A percentile compares a stretch with the other conserved stretches of the same genome.
Conservation (phyloP, 23 red algal species). For the Gracilariopsis chorda region DNA sequence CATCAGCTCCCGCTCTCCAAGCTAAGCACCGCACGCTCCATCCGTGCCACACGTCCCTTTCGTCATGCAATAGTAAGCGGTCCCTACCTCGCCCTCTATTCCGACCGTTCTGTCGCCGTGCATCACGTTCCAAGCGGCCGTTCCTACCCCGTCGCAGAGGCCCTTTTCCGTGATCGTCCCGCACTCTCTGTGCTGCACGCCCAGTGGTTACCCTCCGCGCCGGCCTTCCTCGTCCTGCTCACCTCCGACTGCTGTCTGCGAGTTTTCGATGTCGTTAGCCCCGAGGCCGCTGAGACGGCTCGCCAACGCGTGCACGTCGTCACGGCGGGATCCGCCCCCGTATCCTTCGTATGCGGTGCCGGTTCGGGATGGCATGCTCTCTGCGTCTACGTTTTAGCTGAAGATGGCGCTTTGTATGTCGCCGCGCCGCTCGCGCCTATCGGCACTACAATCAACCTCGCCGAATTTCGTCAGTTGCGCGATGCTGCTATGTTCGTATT, state of each 20-base stretch:
- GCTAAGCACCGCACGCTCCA: background rate
- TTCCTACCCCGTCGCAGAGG: background rate
- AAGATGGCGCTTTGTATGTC: slow-evolving; percentile 50
- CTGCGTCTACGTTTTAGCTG: slow-evolving; percentile 35
- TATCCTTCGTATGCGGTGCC: slow-evolving; percentile 53
- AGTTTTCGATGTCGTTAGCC: slow-evolving; percentile 36
- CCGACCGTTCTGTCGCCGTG: background rate
- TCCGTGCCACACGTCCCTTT: background rate
- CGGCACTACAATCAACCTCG: background rate
- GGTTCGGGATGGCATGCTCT: slow-evolving; percentile 48
- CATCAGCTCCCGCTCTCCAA: background rate
- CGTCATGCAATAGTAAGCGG: background rate
- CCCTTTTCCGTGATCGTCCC: slow-evolving; percentile 26
- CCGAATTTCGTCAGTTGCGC: background rate
- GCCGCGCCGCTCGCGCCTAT: slow-evolving; percentile 58
- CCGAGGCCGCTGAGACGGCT: background rate
- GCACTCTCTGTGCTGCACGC: slow-evolving; percentile 8
- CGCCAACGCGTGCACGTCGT: slow-evolving; percentile 38
- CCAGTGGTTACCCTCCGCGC: slow-evolving; percentile 39
- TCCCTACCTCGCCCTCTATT: background rate
- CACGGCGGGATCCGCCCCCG: background rate
- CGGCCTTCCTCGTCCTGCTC: slow-evolving; percentile 42
- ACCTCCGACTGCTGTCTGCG: slow-evolving; percentile 57
- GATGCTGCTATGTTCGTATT: background rate
- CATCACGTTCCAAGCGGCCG: background rate